phyloP scores from a whole-genome alignment of 2,329 filamentous ascomycete genomes.

The Chrysosporium queenslandicum region DNA sequence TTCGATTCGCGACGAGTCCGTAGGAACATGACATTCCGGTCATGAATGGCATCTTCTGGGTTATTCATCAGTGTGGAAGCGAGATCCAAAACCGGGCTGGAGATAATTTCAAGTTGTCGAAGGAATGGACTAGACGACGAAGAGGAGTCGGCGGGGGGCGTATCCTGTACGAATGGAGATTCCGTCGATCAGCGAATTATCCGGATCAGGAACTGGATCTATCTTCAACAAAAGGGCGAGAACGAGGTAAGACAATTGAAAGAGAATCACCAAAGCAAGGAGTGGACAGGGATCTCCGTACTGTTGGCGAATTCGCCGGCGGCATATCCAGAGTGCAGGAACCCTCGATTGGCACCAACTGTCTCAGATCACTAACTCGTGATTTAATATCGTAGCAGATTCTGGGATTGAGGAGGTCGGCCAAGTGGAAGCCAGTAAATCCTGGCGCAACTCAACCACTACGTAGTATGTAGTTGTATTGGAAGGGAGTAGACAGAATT shows the following conservation, averaged over 20 bases:
- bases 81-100: conserved; percentile 43
- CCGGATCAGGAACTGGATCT: not conserved
- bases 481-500: too few relatives aligned
- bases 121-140: conserved; percentile 34
- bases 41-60: conserved; percentile 37
- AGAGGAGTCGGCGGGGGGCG: conserved; percentile 15
- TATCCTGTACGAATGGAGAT: not conserved
- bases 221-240: not conserved
- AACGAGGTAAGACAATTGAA: not conserved
- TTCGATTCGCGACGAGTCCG: conserved; percentile 29
- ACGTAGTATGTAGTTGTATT: not conserved
- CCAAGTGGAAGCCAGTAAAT: too few relatives aligned
- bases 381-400: not conserved
- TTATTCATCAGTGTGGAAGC: conserved; percentile 41
- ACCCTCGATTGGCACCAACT: not conserved
- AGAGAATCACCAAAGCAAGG: not conserved
- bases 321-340: conserved; percentile 5
- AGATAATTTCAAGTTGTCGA: conserved; percentile 39
- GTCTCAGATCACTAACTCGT: not conserved
- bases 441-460: not conserved
- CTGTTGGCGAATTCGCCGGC: conserved; percentile 13
- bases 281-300: conserved; percentile 2
- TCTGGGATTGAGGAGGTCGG: not conserved
- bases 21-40: conserved; percentile 45
- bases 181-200: not conserved